A percentile compares a stretch with the other conserved stretches of the same genome.
Evolutionary conservation across 768 basidiomycete genomes (phyloP).

Genomic region (Kwoniella sp.): DNA sequence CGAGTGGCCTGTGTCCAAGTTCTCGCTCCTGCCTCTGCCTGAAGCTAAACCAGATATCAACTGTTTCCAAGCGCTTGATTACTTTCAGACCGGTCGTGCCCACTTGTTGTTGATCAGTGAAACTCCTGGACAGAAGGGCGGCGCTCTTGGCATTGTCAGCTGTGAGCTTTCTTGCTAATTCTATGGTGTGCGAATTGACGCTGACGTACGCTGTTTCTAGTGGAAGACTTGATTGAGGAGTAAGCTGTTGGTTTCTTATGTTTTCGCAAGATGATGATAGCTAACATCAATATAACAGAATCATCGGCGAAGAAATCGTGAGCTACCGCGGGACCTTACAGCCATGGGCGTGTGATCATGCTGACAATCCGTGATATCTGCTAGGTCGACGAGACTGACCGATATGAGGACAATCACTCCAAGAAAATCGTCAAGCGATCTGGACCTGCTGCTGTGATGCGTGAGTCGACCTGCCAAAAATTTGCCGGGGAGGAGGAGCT

Average conservation of each 20-base stretch:
- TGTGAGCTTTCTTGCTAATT: slow-evolving; percentile 51
- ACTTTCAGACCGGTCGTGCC: slow-evolving; percentile 90
- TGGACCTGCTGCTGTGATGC: slow-evolving; percentile 74
- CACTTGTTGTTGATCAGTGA: slow-evolving; percentile 83
- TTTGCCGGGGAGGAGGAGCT: not conserved
- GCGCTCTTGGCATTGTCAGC: slow-evolving; percentile 85
- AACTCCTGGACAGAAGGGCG: slow-evolving; percentile 78
- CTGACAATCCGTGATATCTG: not conserved
- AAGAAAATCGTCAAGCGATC: slow-evolving; percentile 72
- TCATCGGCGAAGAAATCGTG: slow-evolving; percentile 89
- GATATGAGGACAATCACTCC: slow-evolving; percentile 81
- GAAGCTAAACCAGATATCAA: slow-evolving; percentile 87
- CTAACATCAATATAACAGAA: slow-evolving; percentile 53
- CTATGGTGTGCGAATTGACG: not conserved
- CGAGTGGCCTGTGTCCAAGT: slow-evolving; percentile 59
- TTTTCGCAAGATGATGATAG: not conserved
- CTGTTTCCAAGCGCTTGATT: slow-evolving; percentile 89
- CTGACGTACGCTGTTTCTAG: slow-evolving; percentile 13
- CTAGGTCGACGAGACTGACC: slow-evolving; percentile 81
- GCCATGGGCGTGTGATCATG: too few relatives aligned
- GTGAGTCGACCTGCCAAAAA: slow-evolving; percentile 23
- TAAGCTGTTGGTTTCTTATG: slow-evolving; percentile 14
- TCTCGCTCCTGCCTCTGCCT: slow-evolving; percentile 79
- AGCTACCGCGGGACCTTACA: too few relatives aligned
- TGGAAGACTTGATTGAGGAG: slow-evolving; percentile 65